Evolutionary conservation across 2,329 filamentous ascomycete genomes (phyloP), one percentile per base, ranked within the genome.

Genomic region (Calonectria leucothoes): DNA sequence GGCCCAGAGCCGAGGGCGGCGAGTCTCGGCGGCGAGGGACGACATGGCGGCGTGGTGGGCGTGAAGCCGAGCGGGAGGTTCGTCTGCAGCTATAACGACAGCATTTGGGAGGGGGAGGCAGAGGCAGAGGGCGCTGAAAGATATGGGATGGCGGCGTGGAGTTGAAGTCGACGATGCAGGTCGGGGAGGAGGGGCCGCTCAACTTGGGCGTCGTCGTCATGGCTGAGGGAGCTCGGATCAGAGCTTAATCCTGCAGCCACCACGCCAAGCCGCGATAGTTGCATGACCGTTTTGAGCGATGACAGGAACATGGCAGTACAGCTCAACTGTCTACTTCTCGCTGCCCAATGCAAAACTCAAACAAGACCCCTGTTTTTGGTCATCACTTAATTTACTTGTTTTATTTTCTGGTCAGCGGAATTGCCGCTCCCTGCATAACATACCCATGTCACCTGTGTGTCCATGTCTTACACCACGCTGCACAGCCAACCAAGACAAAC

Each of bases 1-100:
- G 23, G 91, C 86, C 35, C 92, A 85, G 75, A 93, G 86, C 51
- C 89, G 86, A 49, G 90, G 89, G 49, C 87, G 85, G 57, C 84
- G 83, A 37, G 82, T 82, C 78, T 85, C 83, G 71, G 82, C 82
- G 72, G 83, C 80, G 73, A 85, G 79, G 73, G 82, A 79, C 59
- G 84, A 84, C 84, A 85, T 85, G 42, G 39, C n/a, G 59, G 37
- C 17, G 37, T 27, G 25, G 33, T 27, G 23, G 59, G 59, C 39
- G 59, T 64, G 59, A 33, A 37, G 55, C 55, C 31, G 10, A 20
- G 59, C 33, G 25, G 23, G 59, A 10, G 25, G 11, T 7, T 27
- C 37, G 8, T 42, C 23, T 7, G 23, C 59, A 14, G 59, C 39
- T 64, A 64, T 64, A 64, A 64, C 37, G 25, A 25, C 59, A 31